A percentile compares a stretch with the other conserved stretches of the same genome.
These are phyloP conservation scores for Austroboletus eburneus DNA, from an alignment of 768 basidiomycete genomes.

Conservation along the genomic window DNA sequence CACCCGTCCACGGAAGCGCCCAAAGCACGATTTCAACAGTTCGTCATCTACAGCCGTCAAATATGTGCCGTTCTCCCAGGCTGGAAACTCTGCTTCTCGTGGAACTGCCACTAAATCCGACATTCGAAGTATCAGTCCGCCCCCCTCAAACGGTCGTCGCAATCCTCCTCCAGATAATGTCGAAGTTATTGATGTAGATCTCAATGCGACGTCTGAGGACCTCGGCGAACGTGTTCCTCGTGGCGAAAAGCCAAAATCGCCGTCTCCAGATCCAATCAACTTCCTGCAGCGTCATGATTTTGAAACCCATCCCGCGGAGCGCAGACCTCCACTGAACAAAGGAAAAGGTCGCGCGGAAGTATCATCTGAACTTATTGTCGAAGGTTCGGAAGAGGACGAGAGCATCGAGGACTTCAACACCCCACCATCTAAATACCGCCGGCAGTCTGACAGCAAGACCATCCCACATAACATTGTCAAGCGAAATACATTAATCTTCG, in stretches of 20 bases:
- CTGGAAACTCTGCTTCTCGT: not conserved
- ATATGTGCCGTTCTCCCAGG: conserved; percentile 3
- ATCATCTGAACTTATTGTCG: conserved; percentile 8
- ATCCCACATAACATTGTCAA: conserved; percentile 21
- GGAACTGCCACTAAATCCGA: conserved; percentile 16
- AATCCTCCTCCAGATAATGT: conserved; percentile 8
- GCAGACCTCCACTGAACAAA: conserved; percentile 8
- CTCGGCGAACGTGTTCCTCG: conserved; percentile 19
- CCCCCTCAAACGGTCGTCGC: not conserved
- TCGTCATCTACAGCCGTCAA: not conserved
- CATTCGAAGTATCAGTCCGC: conserved; percentile 16
- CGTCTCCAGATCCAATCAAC: conserved; percentile 24
- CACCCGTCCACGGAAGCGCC: conserved; percentile 20
- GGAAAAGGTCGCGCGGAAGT: conserved; percentile 23
- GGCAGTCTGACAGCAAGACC: not conserved
- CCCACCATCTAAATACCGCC: not conserved
- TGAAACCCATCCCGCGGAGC: conserved; percentile 15
- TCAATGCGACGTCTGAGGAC: conserved; percentile 22
- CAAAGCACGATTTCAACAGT: conserved; percentile 11
- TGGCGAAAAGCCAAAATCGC: conserved; percentile 2
- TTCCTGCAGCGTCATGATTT: conserved; percentile 17
- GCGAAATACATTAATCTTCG: conserved; percentile 1
- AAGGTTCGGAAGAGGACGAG: conserved; percentile 24
- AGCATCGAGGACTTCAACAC: conserved; percentile 16
- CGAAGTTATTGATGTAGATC: conserved; percentile 20